Base-by-base conservation (phyloP, 2,329 filamentous ascomycete genomes). In the Colletotrichum sublineola region DNA sequence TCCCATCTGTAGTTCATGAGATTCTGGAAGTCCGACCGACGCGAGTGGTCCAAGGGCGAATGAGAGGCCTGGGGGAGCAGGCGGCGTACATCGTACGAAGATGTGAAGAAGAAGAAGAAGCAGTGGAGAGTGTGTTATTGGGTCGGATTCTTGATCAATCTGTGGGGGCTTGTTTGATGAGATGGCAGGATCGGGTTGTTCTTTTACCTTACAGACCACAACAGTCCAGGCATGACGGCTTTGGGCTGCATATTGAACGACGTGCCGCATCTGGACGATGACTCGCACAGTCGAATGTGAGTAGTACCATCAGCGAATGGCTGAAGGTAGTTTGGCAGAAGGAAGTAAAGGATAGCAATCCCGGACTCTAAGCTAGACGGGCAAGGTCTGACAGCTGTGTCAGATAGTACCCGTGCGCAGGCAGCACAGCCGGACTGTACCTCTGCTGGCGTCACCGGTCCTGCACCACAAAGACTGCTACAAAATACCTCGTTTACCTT, bases 361-460 rank as follows among this genome's bases (percentile, higher is more conserved):
- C 61, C 61, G 61, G 61, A 36, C 62, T 55, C 40, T 38, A 56
- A 8, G 24, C 50, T 52, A 31, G 63, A 48, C 50, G 46, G 7
- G 65, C 58, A 61, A 69, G 66, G 70, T 73, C 63, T 52, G 66
- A 56, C 66, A n/a, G 66, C 70, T 65, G 70, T 70, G 66, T 73
- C 70, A 70, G 60, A 70, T 61, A 61, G 70, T 73, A 69, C 46
- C 66, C 66, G 70, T 73, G 70, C 70, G 66, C 55, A 61, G 66
- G 40, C 55, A 70, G 60, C 66, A 50, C 48, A 42, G 60, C 66
- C 44, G 55, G 40, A 61, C 31, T 31, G 48, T 61, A 69, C 60
- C 29, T 64, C 46, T 5, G 18, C 46, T 69, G 64, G 52, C 66
- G 66, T 69, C 66, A 64, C 52, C 24, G 38, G 50, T 40, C 11